Percentiles rank a stretch among this genome's conserved stretches.
These are phyloP conservation scores for Yamadazyma pseudoaaseri DNA, from an alignment of 1,139 yeast species.

Conservation along the genomic window DNA sequence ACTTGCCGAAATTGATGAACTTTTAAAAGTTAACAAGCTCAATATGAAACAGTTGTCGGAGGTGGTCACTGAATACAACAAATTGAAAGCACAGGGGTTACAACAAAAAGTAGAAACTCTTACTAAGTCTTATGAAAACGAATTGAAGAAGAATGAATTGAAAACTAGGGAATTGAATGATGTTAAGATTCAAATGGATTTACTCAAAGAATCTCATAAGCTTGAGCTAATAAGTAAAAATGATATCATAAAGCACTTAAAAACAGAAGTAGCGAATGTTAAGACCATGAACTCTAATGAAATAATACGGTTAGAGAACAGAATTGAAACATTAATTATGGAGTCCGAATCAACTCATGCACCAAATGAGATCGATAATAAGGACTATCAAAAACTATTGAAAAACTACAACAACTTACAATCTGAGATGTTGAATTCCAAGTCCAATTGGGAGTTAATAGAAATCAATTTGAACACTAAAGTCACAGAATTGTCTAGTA, in stretches of 20 bases:
- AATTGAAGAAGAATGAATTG: slow-evolving; percentile 29
- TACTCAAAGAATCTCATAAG: slow-evolving; percentile 37
- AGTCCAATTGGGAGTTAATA: slow-evolving; percentile 63
- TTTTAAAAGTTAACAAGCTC: slow-evolving; percentile 27
- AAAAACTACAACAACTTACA: slow-evolving; percentile 54
- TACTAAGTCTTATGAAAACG: slow-evolving; percentile 29
- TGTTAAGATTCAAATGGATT: slow-evolving; percentile 37
- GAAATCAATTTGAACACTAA: slow-evolving; percentile 53
- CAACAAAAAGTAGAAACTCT: slow-evolving; percentile 21
- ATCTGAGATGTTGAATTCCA: slow-evolving; percentile 63
- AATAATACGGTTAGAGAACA: slow-evolving; percentile 47
- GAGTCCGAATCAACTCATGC: slow-evolving; percentile 14
- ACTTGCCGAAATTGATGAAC: slow-evolving; percentile 34
- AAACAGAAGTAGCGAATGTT: slow-evolving; percentile 8
- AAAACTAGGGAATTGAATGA: slow-evolving; percentile 36
- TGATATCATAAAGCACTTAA: slow-evolving; percentile 28
- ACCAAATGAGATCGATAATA: slow-evolving; percentile 14
- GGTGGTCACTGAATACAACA: slow-evolving; percentile 16
- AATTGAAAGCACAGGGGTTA: slow-evolving; percentile 13
- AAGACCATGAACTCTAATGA: slow-evolving; percentile 34
- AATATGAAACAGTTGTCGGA: slow-evolving; percentile 26
- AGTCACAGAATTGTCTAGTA: slow-evolving; percentile 42
- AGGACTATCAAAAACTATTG: slow-evolving; percentile 20
- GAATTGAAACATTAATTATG: slow-evolving; percentile 32
- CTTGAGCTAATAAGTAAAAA: slow-evolving; percentile 34